Percentiles rank a stretch among this genome's conserved stretches.
Conservation (phyloP, 441 rosid species). For the Arabidopsis lyrata region DNA sequence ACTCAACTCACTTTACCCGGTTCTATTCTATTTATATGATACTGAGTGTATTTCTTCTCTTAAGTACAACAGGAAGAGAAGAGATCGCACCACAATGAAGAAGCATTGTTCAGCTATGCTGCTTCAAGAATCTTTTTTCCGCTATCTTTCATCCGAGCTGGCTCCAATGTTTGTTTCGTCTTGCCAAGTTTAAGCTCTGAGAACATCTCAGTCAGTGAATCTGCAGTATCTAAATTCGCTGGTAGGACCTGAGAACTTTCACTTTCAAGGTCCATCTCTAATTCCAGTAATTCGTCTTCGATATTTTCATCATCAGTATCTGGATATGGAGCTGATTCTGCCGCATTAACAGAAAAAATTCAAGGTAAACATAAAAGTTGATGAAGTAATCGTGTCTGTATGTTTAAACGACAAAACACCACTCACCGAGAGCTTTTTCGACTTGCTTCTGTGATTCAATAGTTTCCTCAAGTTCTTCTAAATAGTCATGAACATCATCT, state of each 20-base stretch:
- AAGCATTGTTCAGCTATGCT: slow-evolving; percentile 44
- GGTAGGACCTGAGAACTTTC: slow-evolving; percentile 42
- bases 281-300: slow-evolving; percentile 67
- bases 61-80: slow-evolving; percentile 11
- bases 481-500: slow-evolving; percentile 73
- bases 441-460: slow-evolving; percentile 75
- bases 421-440: slow-evolving; percentile 69
- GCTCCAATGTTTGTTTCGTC: slow-evolving; percentile 31
- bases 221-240: slow-evolving; percentile 47
- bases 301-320: slow-evolving; percentile 72
- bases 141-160: slow-evolving; percentile 44
- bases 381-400: slow-evolving; percentile 9
- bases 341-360: slow-evolving; percentile 30
- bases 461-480: slow-evolving; percentile 74
- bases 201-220: slow-evolving; percentile 55
- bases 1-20: slow-evolving; percentile 8
- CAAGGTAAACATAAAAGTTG: slow-evolving; percentile 15
- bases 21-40: slow-evolving; percentile 16
- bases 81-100: slow-evolving; percentile 24
- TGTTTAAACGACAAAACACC: slow-evolving; percentile 17
- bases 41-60: neutral
- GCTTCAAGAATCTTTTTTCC: slow-evolving; percentile 53
- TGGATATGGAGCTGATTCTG: slow-evolving; percentile 60
- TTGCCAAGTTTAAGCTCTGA: slow-evolving; percentile 63
- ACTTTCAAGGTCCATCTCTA: slow-evolving; percentile 66